Base-by-base conservation (phyloP, 1,139 yeast genomes). In the Candida sp. region DNA sequence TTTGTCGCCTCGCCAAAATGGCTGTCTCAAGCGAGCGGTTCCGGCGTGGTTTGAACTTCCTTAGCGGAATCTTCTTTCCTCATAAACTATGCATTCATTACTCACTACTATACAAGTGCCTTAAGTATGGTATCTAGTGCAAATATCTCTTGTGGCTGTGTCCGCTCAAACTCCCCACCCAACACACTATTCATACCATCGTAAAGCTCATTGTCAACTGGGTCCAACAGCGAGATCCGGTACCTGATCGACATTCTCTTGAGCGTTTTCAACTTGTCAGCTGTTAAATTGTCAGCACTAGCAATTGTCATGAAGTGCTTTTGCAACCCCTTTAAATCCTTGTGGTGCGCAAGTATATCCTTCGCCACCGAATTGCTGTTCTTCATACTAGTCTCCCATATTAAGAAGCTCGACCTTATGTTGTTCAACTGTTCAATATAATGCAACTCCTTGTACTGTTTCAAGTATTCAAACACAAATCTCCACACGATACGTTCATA, bases 401-500 rank as follows among this genome's bases (percentile, higher is more conserved):
- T 75, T 46, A 75, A 58, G 44, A 72, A 65, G n/a, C 72, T 62
- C n/a, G 71, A 62, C 46, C 63, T 67, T 28, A 70, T 33, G 23
- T 60, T 60, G 44, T 62, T 49, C 33, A 75, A 54, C 9, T 49
- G 43, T 25, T 57, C 52, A 7, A 77, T 68, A 46, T 62, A 69
- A 48, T 65, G 55, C 6, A 54, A 33, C 52, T 71, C 76, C 33
- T 65, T 63, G 40, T 50, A 55, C 33, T 58, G 60, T 48, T 60
- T 60, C 50, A 67, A 59, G 52, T 73, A 74, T 38, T 75, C 76
- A 50, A 75, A 73, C 52, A 70, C 66, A 54, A 73, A 75, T 53
- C 69, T 72, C 81, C 81, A 77, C 11, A 75, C 66, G 3, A 74
- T 69, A 28, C 81, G 56, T 56, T 77, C 81, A 57, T 75, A 75